Evolutionary conservation across 2,329 filamentous ascomycete species (phyloP).

Genomic region (Ambrosiella cleistominuta): DNA sequence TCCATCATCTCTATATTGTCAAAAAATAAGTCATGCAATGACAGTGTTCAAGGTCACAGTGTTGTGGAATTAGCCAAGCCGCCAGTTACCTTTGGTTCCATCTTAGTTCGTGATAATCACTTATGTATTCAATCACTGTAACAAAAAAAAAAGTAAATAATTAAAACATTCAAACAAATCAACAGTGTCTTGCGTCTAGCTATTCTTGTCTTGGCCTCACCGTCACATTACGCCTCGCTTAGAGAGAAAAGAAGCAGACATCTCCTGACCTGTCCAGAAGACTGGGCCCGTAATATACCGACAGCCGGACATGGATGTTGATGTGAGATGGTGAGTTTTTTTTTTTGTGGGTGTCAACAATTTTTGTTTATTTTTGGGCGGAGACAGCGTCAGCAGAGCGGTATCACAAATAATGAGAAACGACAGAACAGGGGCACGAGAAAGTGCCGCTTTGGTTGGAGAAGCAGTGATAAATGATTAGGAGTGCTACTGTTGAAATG

Average conservation of each 20-base stretch:
- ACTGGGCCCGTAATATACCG: no score
- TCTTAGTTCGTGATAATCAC: no score
- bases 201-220: not conserved
- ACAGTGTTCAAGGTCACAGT: no score
- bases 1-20: not conserved
- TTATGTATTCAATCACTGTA: not conserved
- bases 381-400: not conserved
- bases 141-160: not conserved
- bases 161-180: not conserved
- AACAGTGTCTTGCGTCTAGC: not conserved
- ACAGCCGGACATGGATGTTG: no score
- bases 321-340: not conserved
- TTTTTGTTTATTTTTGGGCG: not conserved
- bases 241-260: not conserved
- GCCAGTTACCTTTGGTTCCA: no score
- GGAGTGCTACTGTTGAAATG: no score
- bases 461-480: not conserved
- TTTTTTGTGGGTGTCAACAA: not conserved
- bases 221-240: not conserved
- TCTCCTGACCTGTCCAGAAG: no score
- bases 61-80: no score
- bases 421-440: not conserved
- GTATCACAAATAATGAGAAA: not conserved
- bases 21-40: not conserved
- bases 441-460: not conserved